These are phyloP conservation scores for Mucor irregularis DNA, from an alignment of 371 early-diverging fungal species.

Conservation along the genomic window DNA sequence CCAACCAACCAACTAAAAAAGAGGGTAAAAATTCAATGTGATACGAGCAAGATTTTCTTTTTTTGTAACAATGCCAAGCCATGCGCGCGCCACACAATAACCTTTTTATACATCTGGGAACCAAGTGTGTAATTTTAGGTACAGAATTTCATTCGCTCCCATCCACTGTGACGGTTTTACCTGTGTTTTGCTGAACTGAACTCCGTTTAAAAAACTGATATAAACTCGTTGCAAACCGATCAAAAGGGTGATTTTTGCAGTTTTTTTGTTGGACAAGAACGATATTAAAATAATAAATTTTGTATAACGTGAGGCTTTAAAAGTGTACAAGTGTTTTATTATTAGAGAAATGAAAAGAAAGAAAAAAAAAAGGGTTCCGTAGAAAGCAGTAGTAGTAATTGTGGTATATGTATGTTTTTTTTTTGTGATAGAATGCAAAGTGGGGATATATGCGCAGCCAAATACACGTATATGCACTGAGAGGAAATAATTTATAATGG, in stretches of 20 bases:
- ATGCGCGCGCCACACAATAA: constrained; percentile 32
- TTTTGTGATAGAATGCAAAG: neutral
- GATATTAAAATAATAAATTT: neutral
- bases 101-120: neutral
- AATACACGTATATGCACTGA: no score
- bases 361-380: neutral
- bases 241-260: no score
- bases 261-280: no score
- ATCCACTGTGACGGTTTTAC: no score
- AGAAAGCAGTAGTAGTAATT: no score
- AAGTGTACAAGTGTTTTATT: neutral
- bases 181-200: no score
- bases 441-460: neutral
- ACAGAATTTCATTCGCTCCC: no score
- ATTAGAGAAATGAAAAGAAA: neutral
- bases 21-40: constrained; percentile 4
- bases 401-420: neutral
- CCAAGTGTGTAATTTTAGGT: no score
- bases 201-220: no score
- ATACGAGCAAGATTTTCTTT: constrained; percentile 23
- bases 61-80: constrained; percentile 34
- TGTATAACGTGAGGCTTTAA: neutral
- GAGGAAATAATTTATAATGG: no score
- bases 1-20: neutral
- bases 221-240: no score